Percentiles rank a stretch among this genome's conserved stretches.
These are phyloP conservation scores for Populus hybrid DNA, from an alignment of 441 rosid species.

Conservation along the genomic window DNA sequence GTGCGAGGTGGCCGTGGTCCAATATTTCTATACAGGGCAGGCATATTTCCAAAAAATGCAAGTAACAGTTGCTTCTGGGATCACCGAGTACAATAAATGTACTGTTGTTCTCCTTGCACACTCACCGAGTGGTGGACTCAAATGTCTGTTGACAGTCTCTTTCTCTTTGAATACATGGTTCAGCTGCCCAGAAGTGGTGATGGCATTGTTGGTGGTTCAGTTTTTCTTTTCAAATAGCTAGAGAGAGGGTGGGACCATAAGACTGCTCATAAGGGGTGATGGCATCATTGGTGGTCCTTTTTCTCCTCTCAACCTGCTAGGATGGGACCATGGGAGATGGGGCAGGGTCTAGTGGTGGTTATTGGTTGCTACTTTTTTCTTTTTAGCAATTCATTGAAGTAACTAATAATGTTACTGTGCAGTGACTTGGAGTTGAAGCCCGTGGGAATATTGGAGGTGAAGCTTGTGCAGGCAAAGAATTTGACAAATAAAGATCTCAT, in stretches of 20 bases:
- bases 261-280: neutral
- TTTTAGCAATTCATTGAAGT: neutral
- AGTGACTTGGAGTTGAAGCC: constrained; percentile 94
- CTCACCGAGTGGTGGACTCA: neutral
- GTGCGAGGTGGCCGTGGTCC: neutral
- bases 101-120: neutral
- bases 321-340: neutral
- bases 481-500: constrained; percentile 84
- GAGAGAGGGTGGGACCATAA: neutral
- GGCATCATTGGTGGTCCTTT: neutral
- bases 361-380: neutral
- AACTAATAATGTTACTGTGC: constrained; percentile 9
- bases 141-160: neutral
- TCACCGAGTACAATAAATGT: neutral
- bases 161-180: neutral
- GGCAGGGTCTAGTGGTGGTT: neutral
- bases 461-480: constrained; percentile 92
- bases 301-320: neutral
- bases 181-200: neutral
- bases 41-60: neutral
- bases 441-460: constrained; percentile 85
- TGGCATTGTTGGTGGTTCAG: neutral
- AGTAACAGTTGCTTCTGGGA: neutral
- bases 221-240: neutral
- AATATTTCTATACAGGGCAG: neutral